These are phyloP conservation scores for Backusella liffmaniae DNA, from an alignment of 192 early-diverging fungal species.

Conservation along the genomic window DNA sequence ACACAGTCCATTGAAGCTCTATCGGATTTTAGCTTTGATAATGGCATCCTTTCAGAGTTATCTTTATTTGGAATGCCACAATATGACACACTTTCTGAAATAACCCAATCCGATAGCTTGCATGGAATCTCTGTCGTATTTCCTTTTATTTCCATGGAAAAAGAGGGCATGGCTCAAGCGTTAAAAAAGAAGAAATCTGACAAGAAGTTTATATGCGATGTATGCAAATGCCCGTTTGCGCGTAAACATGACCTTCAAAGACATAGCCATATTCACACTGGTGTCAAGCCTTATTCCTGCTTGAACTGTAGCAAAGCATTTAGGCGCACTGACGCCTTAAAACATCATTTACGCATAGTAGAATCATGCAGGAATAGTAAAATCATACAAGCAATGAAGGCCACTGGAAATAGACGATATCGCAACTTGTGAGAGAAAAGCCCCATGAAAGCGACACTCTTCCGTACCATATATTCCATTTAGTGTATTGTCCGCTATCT, in stretches of 20 bases:
- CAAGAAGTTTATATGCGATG: neutral
- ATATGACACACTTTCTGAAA: neutral
- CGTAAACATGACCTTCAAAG: slow-evolving; percentile 78
- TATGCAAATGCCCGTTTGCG: slow-evolving; percentile 63
- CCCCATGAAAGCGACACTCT: neutral
- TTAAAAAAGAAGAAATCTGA: neutral
- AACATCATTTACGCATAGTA: slow-evolving; percentile 57
- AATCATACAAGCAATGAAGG: slow-evolving; percentile 26
- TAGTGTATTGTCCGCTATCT: neutral
- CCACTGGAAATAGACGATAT: slow-evolving; percentile 18
- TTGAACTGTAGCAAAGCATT: slow-evolving; percentile 64
- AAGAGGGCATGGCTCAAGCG: neutral
- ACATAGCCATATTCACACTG: slow-evolving; percentile 63
- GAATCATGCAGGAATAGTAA: slow-evolving; percentile 24
- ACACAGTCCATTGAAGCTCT: neutral
- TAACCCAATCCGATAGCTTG: neutral
- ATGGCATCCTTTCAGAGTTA: neutral
- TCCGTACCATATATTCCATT: neutral
- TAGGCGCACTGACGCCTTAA: slow-evolving; percentile 72
- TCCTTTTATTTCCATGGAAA: neutral
- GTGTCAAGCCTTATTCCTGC: slow-evolving; percentile 70
- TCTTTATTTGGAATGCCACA: neutral
- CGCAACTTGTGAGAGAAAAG: neutral
- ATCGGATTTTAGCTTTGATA: neutral
- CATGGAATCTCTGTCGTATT: neutral